Conservation (phyloP, 2,329 filamentous ascomycete species). For the Penicillium sp. region DNA sequence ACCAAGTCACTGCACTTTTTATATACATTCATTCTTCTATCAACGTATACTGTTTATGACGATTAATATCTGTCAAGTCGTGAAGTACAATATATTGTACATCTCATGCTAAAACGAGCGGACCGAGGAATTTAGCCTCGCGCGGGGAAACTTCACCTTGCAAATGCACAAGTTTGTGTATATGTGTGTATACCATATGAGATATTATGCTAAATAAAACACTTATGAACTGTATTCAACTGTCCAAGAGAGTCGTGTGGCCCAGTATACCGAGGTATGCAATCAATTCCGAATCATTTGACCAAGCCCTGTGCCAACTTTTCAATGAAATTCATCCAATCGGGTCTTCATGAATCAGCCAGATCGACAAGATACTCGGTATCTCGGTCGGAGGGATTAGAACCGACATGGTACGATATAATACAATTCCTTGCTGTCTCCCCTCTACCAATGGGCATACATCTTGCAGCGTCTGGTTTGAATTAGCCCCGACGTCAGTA, state of each 20-base stretch:
- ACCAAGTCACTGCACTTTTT: not conserved
- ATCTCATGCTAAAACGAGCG: not conserved
- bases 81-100: not conserved
- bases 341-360: not conserved
- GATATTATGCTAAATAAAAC: not conserved
- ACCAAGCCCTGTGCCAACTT: not conserved
- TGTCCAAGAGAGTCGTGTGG: not conserved
- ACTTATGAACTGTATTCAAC: not conserved
- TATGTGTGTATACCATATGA: not conserved
- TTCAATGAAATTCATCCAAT: not conserved
- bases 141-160: not conserved
- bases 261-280: conserved; percentile 14
- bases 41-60: not conserved
- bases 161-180: not conserved
- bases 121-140: not conserved
- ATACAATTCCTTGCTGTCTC: not conserved
- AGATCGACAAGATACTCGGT: conserved; percentile 3
- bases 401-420: conserved; percentile 15
- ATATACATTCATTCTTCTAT: not conserved
- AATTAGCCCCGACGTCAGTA: not conserved
- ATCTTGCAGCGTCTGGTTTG: not conserved
- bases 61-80: not conserved
- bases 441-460: not conserved
- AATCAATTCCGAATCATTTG: conserved; percentile 5
- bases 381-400: conserved; percentile 7